Conservation (phyloP, 2,329 filamentous ascomycete genomes). For the Parastagonospora nodorum region DNA sequence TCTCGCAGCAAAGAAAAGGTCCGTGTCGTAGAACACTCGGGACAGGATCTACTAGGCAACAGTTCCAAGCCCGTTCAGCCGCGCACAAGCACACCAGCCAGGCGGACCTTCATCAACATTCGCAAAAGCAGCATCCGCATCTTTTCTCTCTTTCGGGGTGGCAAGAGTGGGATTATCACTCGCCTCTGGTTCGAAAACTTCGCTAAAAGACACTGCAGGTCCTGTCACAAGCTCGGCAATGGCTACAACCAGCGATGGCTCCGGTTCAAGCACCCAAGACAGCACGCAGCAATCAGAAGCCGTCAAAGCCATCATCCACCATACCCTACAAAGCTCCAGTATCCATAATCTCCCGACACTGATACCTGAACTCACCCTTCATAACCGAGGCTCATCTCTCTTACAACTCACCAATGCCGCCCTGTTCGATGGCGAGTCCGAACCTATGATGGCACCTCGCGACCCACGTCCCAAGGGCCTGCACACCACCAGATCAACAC, state of each 20-base stretch:
- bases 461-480: constrained; percentile 16
- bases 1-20: constrained; percentile 40
- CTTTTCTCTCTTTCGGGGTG: constrained; percentile 41
- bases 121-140: constrained; percentile 40
- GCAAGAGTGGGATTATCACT: constrained; percentile 27
- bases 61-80: constrained; percentile 17
- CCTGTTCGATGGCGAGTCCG: constrained; percentile 42
- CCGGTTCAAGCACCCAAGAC: constrained; percentile 17
- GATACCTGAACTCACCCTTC: constrained; percentile 14
- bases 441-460: constrained; percentile 24
- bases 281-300: constrained; percentile 16
- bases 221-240: constrained; percentile 15
- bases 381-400: constrained; percentile 21
- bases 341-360: constrained; percentile 15
- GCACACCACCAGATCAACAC: constrained; percentile 35
- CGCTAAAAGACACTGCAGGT: constrained; percentile 15
- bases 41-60: constrained; percentile 12
- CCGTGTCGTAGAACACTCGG: constrained; percentile 35
- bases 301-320: constrained; percentile 3
- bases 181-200: background rate
- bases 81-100: constrained; percentile 22
- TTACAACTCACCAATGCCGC: constrained; percentile 33
- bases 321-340: constrained; percentile 16
- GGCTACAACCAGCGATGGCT: constrained; percentile 10
- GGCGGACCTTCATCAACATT: constrained; percentile 33